Evolutionary conservation across 495 filamentous ascomycete species (phyloP), one percentile per base, ranked within the genome.

Genomic region (Penicillium coprophilum): DNA sequence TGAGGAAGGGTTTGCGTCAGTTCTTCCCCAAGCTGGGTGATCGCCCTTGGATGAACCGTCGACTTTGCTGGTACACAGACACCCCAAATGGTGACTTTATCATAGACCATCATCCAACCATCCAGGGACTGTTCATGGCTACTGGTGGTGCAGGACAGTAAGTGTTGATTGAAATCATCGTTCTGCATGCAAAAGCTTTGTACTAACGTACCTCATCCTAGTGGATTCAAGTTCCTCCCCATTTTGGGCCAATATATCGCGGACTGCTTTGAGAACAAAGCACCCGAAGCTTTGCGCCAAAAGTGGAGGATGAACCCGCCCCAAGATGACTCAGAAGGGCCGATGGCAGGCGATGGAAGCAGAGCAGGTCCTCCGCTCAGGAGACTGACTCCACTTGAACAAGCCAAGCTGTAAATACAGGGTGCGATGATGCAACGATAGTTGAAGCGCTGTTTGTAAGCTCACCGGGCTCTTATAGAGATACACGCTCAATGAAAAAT

Each of bases 221-320:
- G 70, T 70, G 90, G 72, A 1, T 94, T 88, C 72, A 93, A 94
- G 65, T 94, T 93, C 62, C 61, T 92, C 56, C 90, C 90, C 0
- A 80, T 92, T 13, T 65, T 94, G 8, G 90, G 90, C 6, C 82
- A 85, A 41, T 82, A 82, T 61, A 81, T 92, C 38, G 83, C 82
- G 3, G 84, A 88, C 57, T 79, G 80, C 48, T 73, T 91, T 36
- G 67, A 77, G 59, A 68, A 76, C 6, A 68, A 73, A 15, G 76
- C 75, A 5, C 75, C 81, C 0, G 64, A 66, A 10, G 73, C 76
- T 54, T 80, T 88, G 41, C 64, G 68, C 20, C 65, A 78, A 39
- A 86, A 86, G 62, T 91, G 88, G 88, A 66, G 59, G 52, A 87
- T 70, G 31, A 49, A n/a, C 23, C 40, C 40, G 15, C 31, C 65